phyloP scores from a whole-genome alignment of 768 basidiomycete genomes.

The Xerocomus brunneocitrinus region DNA sequence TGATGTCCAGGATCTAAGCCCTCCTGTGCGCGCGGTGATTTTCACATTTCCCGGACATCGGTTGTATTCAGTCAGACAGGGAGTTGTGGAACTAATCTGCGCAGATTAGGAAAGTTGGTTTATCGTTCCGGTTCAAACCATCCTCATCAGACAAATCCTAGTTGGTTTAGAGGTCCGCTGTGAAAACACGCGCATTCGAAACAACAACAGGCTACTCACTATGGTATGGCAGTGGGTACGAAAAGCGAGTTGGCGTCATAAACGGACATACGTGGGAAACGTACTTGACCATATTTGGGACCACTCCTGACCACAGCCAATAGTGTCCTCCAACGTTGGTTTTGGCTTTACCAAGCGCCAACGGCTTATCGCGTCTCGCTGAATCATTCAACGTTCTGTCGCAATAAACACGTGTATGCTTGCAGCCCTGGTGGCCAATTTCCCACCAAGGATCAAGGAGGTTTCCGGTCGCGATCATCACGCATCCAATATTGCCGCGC shows the following conservation, averaged over 20 bases:
- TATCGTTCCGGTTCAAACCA: background rate
- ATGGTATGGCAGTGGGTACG: background rate
- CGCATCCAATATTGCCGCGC: background rate
- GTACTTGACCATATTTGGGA: background rate
- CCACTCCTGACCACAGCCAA: background rate
- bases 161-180: constrained; percentile 10
- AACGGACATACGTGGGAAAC: background rate
- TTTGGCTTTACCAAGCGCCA: background rate
- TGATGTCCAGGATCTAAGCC: background rate
- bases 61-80: background rate
- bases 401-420: background rate
- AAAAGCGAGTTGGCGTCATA: background rate
- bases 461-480: background rate
- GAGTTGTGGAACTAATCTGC: constrained; percentile 6
- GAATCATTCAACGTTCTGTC: background rate
- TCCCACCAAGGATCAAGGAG: background rate
- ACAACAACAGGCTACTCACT: constrained; percentile 2
- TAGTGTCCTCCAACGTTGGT: background rate
- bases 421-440: background rate
- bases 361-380: background rate
- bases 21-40: background rate
- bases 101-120: constrained; percentile 5
- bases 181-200: constrained; percentile 4
- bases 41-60: background rate
- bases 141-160: constrained; percentile 24